Evolutionary conservation across 768 basidiomycete species (phyloP).

Genomic region (Phanerodontia chrysosporium): DNA sequence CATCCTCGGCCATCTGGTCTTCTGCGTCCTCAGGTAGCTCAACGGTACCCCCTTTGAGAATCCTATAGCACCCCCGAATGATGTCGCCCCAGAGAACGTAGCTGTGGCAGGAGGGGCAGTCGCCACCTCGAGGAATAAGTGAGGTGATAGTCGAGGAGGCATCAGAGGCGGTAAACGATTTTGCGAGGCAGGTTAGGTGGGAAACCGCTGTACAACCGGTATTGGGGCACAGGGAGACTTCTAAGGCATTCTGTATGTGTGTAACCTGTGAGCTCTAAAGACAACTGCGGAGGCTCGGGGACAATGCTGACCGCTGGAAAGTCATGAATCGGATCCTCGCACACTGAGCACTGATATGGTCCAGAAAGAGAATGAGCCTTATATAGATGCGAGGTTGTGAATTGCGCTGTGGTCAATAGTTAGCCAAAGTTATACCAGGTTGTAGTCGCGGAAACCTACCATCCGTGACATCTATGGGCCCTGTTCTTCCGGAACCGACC

Average conservation of each 20-base stretch:
- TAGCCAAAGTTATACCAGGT: conserved; percentile 6
- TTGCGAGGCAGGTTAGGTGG: conserved; percentile 56
- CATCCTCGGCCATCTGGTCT: conserved; percentile 17
- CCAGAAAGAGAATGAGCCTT: conserved; percentile 43
- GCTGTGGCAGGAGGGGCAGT: conserved; percentile 45
- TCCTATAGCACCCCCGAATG: conserved; percentile 56
- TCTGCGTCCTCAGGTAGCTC: conserved; percentile 24
- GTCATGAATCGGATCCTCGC: conserved; percentile 35
- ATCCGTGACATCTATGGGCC: conserved; percentile 56
- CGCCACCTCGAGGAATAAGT: conserved; percentile 61
- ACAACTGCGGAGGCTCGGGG: conserved; percentile 1
- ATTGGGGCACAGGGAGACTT: conserved; percentile 50
- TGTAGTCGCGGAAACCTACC: conserved; percentile 29
- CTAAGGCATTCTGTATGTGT: conserved; percentile 43
- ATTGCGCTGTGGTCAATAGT: conserved; percentile 33
- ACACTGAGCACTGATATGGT: conserved; percentile 44
- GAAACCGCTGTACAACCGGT: conserved; percentile 45
- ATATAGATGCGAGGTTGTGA: conserved; percentile 43
- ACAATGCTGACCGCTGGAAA: conserved; percentile 37
- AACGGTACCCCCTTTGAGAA: conserved; percentile 34
- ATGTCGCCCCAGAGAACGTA: conserved; percentile 72
- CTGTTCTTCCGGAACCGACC: conserved; percentile 47
- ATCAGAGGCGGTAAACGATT: conserved; percentile 35
- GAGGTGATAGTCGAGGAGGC: conserved; percentile 8
- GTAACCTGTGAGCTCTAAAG: not conserved